A percentile compares a stretch with the other conserved stretches of the same genome.
These are phyloP conservation scores for Scutellaria minor DNA, from an alignment of 257 asterid genomes.

Conservation along the genomic window DNA sequence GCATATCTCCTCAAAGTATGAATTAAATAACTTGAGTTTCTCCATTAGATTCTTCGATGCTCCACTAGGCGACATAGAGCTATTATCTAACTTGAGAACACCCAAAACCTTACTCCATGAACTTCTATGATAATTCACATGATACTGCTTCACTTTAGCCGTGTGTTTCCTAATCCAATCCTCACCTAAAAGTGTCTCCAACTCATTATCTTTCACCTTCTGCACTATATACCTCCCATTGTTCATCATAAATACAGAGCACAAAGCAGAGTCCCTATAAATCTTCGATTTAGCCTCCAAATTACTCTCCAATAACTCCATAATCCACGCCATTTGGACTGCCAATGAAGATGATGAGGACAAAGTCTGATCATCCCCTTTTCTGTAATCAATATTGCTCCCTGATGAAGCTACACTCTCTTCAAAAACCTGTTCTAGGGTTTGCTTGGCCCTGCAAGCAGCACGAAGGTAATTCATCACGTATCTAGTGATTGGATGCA, in stretches of 20 bases:
- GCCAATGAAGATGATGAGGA: constrained; percentile 64
- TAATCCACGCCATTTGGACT: constrained; percentile 83
- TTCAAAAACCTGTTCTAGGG: constrained; percentile 87
- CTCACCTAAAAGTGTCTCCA: constrained; percentile 82
- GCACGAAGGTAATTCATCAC: constrained; percentile 98
- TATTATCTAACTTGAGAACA: constrained; percentile 65
- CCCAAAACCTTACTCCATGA: constrained; percentile 93
- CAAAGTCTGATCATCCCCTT: constrained; percentile 63
- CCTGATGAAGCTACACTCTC: constrained; percentile 49
- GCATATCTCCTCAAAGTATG: constrained; percentile 76
- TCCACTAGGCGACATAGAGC: constrained; percentile 58
- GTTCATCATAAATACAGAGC: constrained; percentile 89
- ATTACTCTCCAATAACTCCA: constrained; percentile 94
- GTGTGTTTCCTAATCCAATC: constrained; percentile 87
- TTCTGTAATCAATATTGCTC: constrained; percentile 52
- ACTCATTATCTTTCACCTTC: constrained; percentile 77
- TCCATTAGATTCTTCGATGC: constrained; percentile 69
- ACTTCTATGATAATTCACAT: constrained; percentile 79
- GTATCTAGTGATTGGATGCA: constrained; percentile 93
- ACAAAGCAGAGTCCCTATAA: constrained; percentile 74
- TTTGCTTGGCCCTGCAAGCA: constrained; percentile 78
- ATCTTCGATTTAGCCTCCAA: constrained; percentile 85
- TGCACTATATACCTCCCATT: constrained; percentile 86
- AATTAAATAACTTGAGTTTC: constrained; percentile 76
- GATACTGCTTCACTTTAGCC: constrained; percentile 81